Evolutionary conservation across 257 asterid species (phyloP).

Genomic region (Mentha longifolia): DNA sequence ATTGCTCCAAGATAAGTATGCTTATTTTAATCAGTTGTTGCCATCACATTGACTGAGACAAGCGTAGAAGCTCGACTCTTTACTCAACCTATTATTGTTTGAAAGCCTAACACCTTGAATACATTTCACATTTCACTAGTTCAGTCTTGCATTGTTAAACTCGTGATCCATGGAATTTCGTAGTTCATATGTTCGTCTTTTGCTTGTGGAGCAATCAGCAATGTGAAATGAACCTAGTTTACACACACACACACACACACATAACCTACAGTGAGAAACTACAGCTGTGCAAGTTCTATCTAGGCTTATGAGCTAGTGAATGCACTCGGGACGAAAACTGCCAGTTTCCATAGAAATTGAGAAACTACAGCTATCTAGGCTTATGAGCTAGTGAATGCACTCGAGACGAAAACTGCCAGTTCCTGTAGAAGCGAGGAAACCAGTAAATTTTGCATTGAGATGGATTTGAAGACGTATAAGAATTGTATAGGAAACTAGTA

Average conservation of each 20-base stretch:
- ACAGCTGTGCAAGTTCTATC: no score
- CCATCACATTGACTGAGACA: constrained; percentile 2
- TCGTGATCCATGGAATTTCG: constrained; percentile 9
- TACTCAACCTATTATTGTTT: background rate
- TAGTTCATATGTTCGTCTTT: constrained; percentile 10
- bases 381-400: constrained; percentile 2
- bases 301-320: background rate
- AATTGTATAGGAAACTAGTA: background rate
- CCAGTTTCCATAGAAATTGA: background rate
- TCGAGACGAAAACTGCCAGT: background rate
- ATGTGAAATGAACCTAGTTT: constrained; percentile 10
- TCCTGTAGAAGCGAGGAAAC: background rate
- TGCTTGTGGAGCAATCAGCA: background rate
- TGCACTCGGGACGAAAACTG: background rate
- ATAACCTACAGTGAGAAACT: no score
- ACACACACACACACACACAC: no score
- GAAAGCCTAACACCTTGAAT: background rate
- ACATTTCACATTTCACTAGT: background rate
- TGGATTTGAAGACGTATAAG: background rate
- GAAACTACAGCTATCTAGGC: no score
- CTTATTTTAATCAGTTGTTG: constrained; percentile 23
- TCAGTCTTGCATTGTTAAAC: background rate
- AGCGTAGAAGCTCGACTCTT: background rate
- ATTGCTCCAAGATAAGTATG: constrained; percentile 8
- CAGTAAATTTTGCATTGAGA: background rate